Conservation (phyloP, 306 rosid genomes). For the Nissolia schottii region DNA sequence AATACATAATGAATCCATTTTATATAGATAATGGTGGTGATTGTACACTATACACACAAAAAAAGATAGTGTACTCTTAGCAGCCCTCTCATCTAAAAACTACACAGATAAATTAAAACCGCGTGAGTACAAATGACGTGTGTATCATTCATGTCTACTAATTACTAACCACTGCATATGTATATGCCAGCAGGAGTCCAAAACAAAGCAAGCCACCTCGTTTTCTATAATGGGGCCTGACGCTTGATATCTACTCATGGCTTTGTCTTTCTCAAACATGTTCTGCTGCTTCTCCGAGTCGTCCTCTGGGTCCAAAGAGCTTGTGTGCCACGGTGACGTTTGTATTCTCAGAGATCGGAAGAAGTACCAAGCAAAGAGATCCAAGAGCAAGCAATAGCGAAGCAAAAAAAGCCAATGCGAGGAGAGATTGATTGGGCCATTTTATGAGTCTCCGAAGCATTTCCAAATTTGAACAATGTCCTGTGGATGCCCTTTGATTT, state of each 20-base stretch:
- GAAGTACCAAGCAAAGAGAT: constrained; percentile 17
- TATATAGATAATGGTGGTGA: no score
- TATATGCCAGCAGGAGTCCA: background rate
- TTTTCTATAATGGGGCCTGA: background rate
- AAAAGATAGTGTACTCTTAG: no score
- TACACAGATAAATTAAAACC: no score
- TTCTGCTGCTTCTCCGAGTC: constrained; percentile 45
- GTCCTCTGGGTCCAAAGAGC: constrained; percentile 32
- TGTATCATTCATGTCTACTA: no score
- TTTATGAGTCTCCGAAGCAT: background rate
- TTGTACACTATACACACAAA: no score
- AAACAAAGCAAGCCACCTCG: background rate
- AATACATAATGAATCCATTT: no score
- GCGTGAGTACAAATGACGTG: no score
- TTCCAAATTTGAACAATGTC: background rate
- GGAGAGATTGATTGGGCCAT: background rate
- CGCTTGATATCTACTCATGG: constrained; percentile 30
- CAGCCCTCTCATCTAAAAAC: no score
- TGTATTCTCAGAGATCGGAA: constrained; percentile 40
- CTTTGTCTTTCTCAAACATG: constrained; percentile 38
- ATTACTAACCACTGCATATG: no score
- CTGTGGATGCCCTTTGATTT: background rate
- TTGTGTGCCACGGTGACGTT: constrained; percentile 52
- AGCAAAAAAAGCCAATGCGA: background rate
- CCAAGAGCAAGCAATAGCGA: constrained; percentile 16